Percentiles rank a stretch among this genome's conserved stretches.
Conservation (phyloP, 2,329 filamentous ascomycete genomes). For the Zymoseptoria passerinii region DNA sequence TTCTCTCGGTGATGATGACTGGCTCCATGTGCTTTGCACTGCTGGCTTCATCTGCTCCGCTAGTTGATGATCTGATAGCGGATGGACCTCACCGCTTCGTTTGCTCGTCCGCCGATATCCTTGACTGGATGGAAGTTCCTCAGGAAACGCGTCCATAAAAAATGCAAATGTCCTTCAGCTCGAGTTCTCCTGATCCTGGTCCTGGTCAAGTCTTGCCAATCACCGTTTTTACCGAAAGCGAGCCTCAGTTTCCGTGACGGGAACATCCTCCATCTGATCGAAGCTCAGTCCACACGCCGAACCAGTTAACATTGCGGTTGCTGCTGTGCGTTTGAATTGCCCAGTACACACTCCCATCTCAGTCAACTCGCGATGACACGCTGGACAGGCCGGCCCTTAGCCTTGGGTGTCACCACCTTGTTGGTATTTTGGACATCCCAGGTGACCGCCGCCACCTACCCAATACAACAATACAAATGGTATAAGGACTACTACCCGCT, state of each 20-base stretch:
- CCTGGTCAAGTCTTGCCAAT: neutral
- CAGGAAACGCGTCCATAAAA: no score
- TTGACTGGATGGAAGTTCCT: no score
- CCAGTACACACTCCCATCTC: neutral
- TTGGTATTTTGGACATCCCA: neutral
- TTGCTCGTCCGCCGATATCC: no score
- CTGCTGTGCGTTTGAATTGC: neutral
- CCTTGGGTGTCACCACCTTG: neutral
- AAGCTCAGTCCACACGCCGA: neutral
- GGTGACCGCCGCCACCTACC: neutral
- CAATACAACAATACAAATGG: slow-evolving; percentile 9
- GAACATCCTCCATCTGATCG: neutral
- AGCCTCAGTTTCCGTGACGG: neutral
- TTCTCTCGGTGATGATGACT: neutral
- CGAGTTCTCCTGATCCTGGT: neutral
- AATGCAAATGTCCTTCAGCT: no score
- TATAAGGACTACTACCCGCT: slow-evolving; percentile 15
- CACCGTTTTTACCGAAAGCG: neutral
- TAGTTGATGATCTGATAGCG: neutral
- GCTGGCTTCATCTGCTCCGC: neutral
- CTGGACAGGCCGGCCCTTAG: neutral
- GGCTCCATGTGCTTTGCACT: neutral
- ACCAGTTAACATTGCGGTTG: neutral
- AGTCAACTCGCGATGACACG: neutral
- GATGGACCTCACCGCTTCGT: neutral